These are phyloP conservation scores for Ogataea haglerorum DNA, from an alignment of 805 yeast species.

Conservation along the genomic window DNA sequence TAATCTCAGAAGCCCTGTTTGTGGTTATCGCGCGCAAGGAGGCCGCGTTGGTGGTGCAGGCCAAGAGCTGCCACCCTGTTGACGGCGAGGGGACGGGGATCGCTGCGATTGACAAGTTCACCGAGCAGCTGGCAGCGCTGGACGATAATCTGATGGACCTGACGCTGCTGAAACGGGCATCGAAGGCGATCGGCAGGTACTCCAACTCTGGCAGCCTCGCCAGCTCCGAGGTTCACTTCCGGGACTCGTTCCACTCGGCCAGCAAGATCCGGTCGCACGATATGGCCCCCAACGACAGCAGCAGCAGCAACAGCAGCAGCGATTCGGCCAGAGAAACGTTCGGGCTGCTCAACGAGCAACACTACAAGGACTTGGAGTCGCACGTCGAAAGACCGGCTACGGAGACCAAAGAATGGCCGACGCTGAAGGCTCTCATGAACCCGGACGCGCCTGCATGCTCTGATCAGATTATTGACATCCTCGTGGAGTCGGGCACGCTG, in stretches of 20 bases:
- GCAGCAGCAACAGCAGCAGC: conserved; percentile 11
- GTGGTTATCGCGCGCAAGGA: conserved; percentile 71
- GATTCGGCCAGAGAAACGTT: conserved; percentile 16
- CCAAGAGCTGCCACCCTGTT: conserved; percentile 31
- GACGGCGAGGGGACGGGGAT: conserved; percentile 20
- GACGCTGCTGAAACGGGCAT: conserved; percentile 47
- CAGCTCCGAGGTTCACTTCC: conserved; percentile 3
- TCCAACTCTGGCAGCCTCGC: conserved; percentile 8
- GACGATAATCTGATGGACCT: conserved; percentile 67
- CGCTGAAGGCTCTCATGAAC: conserved; percentile 56
- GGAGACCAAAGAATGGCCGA: conserved; percentile 36
- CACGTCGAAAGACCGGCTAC: background rate
- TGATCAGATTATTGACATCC: conserved; percentile 51
- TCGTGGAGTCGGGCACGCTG: conserved; percentile 59
- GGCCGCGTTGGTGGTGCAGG: conserved; percentile 41
- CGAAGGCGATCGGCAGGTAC: conserved; percentile 29
- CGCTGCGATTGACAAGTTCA: conserved; percentile 44
- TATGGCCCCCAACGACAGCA: background rate
- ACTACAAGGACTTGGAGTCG: background rate
- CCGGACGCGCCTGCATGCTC: conserved; percentile 55
- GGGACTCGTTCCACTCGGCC: background rate
- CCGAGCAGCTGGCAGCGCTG: conserved; percentile 52
- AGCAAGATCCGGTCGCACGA: background rate
- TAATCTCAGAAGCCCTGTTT: conserved; percentile 64
- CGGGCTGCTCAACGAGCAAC: conserved; percentile 4